These are phyloP conservation scores for Mycosphaerelloides madeirae DNA, from an alignment of 2,329 filamentous ascomycete genomes.

Conservation along the genomic window DNA sequence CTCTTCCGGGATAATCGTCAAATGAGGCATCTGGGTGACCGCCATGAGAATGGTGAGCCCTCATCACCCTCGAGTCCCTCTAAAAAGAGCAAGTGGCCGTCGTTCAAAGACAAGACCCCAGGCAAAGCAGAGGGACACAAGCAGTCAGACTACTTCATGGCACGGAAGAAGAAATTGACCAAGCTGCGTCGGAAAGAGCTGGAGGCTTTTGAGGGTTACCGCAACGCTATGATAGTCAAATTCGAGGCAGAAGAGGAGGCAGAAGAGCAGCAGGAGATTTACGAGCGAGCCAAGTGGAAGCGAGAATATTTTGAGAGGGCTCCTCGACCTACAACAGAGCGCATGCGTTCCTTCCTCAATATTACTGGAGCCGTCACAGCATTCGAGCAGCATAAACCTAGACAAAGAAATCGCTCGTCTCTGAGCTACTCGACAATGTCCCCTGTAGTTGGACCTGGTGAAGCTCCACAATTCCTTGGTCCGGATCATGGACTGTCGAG, in stretches of 20 bases:
- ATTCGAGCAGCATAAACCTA: slow-evolving; percentile 20
- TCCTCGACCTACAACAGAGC: slow-evolving; percentile 27
- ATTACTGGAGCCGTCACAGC: slow-evolving; percentile 27
- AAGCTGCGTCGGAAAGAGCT: slow-evolving; percentile 29
- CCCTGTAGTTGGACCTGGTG: slow-evolving; percentile 17
- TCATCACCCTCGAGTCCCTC: slow-evolving; percentile 16
- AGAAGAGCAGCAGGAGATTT: slow-evolving; percentile 24
- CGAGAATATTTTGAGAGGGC: slow-evolving; percentile 31
- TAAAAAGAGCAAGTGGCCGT: slow-evolving; percentile 13
- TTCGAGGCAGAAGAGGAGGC: slow-evolving; percentile 29
- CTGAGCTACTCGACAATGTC: slow-evolving; percentile 22
- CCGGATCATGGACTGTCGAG: slow-evolving; percentile 21
- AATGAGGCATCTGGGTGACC: slow-evolving; percentile 12
- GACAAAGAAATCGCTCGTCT: slow-evolving; percentile 21
- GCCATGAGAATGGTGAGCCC: slow-evolving; percentile 7
- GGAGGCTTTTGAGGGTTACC: slow-evolving; percentile 27
- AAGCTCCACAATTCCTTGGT: slow-evolving; percentile 18
- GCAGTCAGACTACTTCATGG: slow-evolving; percentile 25
- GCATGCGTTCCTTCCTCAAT: slow-evolving; percentile 27
- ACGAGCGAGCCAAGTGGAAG: slow-evolving; percentile 30
- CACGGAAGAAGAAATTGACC: slow-evolving; percentile 28
- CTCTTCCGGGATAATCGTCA: slow-evolving; percentile 14
- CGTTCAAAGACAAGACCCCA: slow-evolving; percentile 6
- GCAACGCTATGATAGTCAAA: slow-evolving; percentile 29
- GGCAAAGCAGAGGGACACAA: slow-evolving; percentile 11